These are phyloP conservation scores for Suillus clintonianus DNA, from an alignment of 768 basidiomycete genomes.

Conservation along the genomic window DNA sequence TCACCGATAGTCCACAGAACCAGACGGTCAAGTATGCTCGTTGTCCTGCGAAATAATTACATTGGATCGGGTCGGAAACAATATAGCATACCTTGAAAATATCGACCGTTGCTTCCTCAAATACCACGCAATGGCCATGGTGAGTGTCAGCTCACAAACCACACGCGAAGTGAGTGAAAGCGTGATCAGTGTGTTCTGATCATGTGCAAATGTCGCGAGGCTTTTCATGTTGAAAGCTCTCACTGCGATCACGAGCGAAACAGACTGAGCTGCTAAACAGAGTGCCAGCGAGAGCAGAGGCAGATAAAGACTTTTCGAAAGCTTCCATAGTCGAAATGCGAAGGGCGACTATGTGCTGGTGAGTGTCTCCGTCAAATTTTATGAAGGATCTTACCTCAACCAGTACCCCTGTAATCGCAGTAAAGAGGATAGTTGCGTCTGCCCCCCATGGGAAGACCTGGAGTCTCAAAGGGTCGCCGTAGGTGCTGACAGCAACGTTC, in stretches of 20 bases:
- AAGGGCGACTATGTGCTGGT: background rate
- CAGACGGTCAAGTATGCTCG: background rate
- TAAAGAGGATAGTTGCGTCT: background rate
- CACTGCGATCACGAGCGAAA: background rate
- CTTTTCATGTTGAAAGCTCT: background rate
- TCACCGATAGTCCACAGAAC: slow-evolving; percentile 3
- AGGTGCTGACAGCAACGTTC: background rate
- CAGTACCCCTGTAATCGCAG: background rate
- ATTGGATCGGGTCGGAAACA: background rate
- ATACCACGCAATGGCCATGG: background rate
- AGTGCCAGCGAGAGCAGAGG: slow-evolving; percentile 2
- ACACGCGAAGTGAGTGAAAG: background rate
- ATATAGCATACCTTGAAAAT: background rate
- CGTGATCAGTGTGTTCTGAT: background rate
- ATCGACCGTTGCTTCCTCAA: background rate
- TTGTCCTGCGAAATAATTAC: background rate
- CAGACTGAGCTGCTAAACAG: background rate
- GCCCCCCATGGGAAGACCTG: background rate
- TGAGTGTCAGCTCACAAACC: background rate
- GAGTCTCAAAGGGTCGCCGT: background rate
- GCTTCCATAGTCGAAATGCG: background rate
- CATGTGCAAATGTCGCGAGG: background rate
- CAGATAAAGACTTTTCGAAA: background rate
- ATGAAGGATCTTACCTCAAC: background rate
- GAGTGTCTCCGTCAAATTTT: background rate